These are phyloP conservation scores for Agroathelia rolfsii DNA, from an alignment of 1,284 basidiomycete species.

Conservation along the genomic window DNA sequence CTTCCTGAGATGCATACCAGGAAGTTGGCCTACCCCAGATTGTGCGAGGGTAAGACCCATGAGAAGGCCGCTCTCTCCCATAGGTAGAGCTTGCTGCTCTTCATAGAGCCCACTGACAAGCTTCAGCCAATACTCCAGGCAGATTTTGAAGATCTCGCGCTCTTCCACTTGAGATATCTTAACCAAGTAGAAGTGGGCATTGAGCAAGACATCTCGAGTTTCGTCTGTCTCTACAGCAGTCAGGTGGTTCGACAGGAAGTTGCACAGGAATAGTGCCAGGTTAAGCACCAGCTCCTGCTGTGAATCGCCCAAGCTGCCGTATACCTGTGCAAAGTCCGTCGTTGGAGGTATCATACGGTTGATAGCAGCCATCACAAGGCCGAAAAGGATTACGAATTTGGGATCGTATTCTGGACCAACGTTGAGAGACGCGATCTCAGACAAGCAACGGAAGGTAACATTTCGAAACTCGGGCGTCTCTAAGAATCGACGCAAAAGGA, in stretches of 20 bases:
- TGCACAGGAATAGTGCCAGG: conserved; percentile 92
- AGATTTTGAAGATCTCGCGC: conserved; percentile 99
- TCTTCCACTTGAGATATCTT: conserved; percentile 98
- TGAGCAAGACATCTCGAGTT: conserved; percentile 89
- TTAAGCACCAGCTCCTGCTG: conserved; percentile 98
- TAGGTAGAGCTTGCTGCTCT: conserved; percentile 88
- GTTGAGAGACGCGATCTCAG: conserved; percentile 91
- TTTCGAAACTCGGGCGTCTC: conserved; percentile 97
- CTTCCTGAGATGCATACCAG: conserved; percentile 78
- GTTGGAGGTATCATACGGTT: conserved; percentile 97
- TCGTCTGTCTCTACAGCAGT: conserved; percentile 87
- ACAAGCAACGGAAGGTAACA: conserved; percentile 93
- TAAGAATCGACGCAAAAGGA: conserved; percentile 89
- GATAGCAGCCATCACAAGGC: conserved; percentile 95
- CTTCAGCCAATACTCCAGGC: conserved; percentile 97
- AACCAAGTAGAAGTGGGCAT: conserved; percentile 97
- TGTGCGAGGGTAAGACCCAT: conserved; percentile 87
- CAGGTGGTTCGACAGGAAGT: conserved; percentile 90
- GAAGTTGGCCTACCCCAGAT: conserved; percentile 51
- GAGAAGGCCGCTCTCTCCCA: conserved; percentile 86
- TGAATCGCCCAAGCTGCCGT: conserved; percentile 82
- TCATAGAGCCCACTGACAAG: conserved; percentile 99
- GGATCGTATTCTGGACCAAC: conserved; percentile 98
- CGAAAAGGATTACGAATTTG: conserved; percentile 97
- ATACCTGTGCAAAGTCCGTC: conserved; percentile 91